Evolutionary conservation across 2,329 filamentous ascomycete species (phyloP).

Genomic region (Ambrosiella beaveri): DNA sequence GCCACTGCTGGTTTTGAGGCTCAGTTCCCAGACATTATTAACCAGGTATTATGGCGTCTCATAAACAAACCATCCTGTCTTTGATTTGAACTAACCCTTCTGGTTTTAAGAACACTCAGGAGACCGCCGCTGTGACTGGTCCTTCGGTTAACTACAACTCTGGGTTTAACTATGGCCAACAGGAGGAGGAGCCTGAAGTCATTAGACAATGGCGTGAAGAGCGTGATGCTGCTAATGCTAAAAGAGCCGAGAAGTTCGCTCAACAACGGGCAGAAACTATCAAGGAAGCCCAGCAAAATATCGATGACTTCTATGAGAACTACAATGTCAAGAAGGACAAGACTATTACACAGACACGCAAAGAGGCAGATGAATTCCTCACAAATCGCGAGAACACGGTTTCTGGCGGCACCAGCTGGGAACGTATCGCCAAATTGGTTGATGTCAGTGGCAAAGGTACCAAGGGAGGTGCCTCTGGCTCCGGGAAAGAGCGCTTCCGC

Average conservation of each 20-base stretch:
- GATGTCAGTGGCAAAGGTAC: constrained; percentile 87
- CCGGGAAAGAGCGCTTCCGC: constrained; percentile 90
- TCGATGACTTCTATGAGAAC: constrained; percentile 98
- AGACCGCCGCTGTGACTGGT: constrained; percentile 63
- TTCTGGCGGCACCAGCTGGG: constrained; percentile 92
- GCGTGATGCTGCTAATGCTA: constrained; percentile 64
- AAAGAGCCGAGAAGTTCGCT: constrained; percentile 69
- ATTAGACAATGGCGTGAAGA: constrained; percentile 85
- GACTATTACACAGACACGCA: constrained; percentile 67
- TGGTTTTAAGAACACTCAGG: constrained; percentile 43
- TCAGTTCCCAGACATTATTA: constrained; percentile 72
- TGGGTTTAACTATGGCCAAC: constrained; percentile 35
- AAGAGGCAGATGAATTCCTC: constrained; percentile 87
- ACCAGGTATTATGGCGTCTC: constrained; percentile 38
- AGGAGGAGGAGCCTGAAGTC: constrained; percentile 73
- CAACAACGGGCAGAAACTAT: constrained; percentile 72
- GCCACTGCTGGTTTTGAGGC: constrained; percentile 75
- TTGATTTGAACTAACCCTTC: neutral
- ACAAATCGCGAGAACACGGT: constrained; percentile 80
- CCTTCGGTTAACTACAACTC: constrained; percentile 46
- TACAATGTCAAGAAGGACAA: constrained; percentile 99
- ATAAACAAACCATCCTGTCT: neutral
- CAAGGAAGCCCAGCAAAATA: constrained; percentile 78
- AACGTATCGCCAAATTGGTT: constrained; percentile 93
- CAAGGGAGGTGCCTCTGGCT: constrained; percentile 72